A percentile compares a stretch with the other conserved stretches of the same genome.
Evolutionary conservation across 495 filamentous ascomycete genomes (phyloP).

Genomic region (Schizothecium vesticola): DNA sequence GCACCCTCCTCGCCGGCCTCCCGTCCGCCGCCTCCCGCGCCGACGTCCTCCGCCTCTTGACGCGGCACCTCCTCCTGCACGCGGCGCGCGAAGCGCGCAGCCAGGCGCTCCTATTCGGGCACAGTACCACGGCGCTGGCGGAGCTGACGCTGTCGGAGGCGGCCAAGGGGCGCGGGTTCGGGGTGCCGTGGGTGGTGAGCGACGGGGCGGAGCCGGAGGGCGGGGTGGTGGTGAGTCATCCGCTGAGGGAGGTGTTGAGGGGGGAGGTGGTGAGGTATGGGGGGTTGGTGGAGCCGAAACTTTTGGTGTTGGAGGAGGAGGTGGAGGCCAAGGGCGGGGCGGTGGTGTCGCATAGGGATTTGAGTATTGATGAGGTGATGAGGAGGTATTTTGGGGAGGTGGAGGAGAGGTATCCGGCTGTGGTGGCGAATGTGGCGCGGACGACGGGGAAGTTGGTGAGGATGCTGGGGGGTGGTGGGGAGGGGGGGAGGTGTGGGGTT

Average conservation of each 20-base stretch:
- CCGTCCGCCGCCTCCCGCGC: conserved; percentile 65
- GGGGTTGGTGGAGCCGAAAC: conserved; percentile 33
- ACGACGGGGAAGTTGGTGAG: conserved; percentile 72
- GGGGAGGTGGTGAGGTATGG: background rate
- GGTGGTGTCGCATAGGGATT: conserved; percentile 61
- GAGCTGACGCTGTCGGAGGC: conserved; percentile 80
- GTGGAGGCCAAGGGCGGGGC: conserved; percentile 9
- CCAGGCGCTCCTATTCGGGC: conserved; percentile 70
- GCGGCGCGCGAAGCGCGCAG: conserved; percentile 56
- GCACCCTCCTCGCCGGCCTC: conserved; percentile 51
- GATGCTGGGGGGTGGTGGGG: background rate
- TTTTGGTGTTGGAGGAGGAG: conserved; percentile 5
- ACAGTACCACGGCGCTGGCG: conserved; percentile 81
- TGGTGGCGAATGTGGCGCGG: conserved; percentile 89
- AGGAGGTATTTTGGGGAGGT: conserved; percentile 79
- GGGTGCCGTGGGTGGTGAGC: conserved; percentile 71
- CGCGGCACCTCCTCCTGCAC: conserved; percentile 62
- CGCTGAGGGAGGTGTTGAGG: background rate
- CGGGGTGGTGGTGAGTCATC: background rate
- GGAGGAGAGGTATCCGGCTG: conserved; percentile 80
- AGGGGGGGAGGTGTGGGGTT: conserved; percentile 35
- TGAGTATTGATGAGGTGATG: conserved; percentile 90
- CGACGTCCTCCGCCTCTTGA: conserved; percentile 66
- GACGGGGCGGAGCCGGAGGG: conserved; percentile 48
- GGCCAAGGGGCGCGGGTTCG: conserved; percentile 82